phyloP scores from a whole-genome alignment of 2,329 filamentous ascomycete species.

The Rachicladosporium sp. region DNA sequence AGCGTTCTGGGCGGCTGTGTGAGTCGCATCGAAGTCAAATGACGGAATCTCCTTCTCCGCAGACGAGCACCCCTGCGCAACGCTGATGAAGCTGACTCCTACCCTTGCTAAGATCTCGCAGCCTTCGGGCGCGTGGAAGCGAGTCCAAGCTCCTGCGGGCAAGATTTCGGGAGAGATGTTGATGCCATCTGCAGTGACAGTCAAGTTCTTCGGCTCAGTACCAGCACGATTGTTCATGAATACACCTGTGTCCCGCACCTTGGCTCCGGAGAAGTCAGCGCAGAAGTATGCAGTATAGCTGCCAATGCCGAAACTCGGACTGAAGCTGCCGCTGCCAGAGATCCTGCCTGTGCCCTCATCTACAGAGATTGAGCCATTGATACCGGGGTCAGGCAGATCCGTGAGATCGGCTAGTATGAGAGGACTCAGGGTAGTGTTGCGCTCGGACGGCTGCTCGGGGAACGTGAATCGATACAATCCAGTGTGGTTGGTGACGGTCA shows the following conservation, averaged over 20 bases:
- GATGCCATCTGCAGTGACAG: conserved; percentile 18
- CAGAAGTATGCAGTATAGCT: conserved; percentile 49
- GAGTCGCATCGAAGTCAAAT: conserved; percentile 49
- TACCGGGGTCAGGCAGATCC: conserved; percentile 40
- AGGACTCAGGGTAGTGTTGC: conserved; percentile 35
- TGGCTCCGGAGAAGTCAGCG: conserved; percentile 43
- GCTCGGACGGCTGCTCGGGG: conserved; percentile 19
- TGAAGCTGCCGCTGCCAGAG: conserved; percentile 45
- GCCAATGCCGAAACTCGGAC: conserved; percentile 51
- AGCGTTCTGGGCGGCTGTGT: conserved; percentile 27
- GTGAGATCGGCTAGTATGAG: conserved; percentile 48
- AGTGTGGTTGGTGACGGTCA: conserved; percentile 48
- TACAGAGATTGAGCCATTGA: conserved; percentile 40
- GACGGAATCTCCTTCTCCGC: conserved; percentile 57
- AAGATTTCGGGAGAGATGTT: conserved; percentile 23
- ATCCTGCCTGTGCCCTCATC: conserved; percentile 42
- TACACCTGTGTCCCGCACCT: conserved; percentile 44
- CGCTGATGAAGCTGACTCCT: conserved; percentile 58
- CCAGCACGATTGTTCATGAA: conserved; percentile 45
- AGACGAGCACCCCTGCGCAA: conserved; percentile 53
- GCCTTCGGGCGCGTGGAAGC: conserved; percentile 24
- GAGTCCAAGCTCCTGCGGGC: conserved; percentile 30
- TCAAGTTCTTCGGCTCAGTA: conserved; percentile 30
- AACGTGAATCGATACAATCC: conserved; percentile 52
- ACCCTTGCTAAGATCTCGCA: conserved; percentile 49